Conservation (phyloP, 2,329 filamentous ascomycete species). For the Aspergillus intermedius region DNA sequence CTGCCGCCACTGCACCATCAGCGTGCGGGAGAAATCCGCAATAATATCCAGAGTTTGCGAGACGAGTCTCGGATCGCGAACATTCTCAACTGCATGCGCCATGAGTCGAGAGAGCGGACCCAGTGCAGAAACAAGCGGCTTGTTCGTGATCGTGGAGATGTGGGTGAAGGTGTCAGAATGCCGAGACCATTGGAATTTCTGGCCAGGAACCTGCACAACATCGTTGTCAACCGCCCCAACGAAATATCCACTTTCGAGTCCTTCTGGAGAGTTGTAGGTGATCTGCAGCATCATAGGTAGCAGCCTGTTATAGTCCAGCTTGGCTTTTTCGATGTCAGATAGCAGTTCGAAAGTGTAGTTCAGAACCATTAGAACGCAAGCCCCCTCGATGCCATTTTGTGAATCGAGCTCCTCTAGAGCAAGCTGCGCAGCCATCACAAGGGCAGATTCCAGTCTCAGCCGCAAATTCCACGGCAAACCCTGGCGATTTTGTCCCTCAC, state of each 20-base stretch:
- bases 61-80: conserved; percentile 40
- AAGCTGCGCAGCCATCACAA: conserved; percentile 71
- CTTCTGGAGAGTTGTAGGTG: conserved; percentile 63
- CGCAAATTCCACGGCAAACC: conserved; percentile 60
- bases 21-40: conserved; percentile 57
- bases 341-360: conserved; percentile 71
- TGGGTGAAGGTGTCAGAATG: conserved; percentile 53
- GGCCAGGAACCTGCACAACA: conserved; percentile 48
- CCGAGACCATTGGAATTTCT: conserved; percentile 60
- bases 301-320: conserved; percentile 61
- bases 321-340: conserved; percentile 51
- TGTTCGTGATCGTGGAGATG: conserved; percentile 49
- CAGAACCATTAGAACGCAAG: conserved; percentile 60
- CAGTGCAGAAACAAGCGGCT: conserved; percentile 54
- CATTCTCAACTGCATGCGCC: conserved; percentile 55
- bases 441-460: conserved; percentile 62
- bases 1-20: conserved; percentile 67
- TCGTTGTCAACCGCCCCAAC: conserved; percentile 64
- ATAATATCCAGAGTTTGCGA: conserved; percentile 53
- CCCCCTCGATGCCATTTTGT: conserved; percentile 44
- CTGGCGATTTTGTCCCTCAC: conserved; percentile 58
- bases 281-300: conserved; percentile 64
- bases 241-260: conserved; percentile 70
- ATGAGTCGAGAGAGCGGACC: conserved; percentile 59
- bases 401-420: conserved; percentile 56